Conservation (phyloP, 1,139 yeast species). For the Suhomyces ambrosiae region DNA sequence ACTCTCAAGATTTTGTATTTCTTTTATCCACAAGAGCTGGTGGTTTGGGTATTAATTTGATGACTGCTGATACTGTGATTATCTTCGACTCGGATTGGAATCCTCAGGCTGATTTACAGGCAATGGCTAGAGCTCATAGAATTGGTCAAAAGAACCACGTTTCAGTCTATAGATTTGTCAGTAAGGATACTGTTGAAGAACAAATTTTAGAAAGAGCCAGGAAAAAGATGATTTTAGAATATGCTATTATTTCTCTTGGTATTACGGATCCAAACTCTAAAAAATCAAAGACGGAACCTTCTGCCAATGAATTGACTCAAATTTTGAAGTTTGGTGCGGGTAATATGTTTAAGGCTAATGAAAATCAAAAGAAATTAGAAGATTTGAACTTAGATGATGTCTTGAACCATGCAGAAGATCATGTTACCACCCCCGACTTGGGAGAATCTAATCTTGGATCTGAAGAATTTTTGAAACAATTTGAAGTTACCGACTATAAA, state of each 20-base stretch:
- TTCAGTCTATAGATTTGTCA: conserved; percentile 92
- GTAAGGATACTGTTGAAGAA: conserved; percentile 97
- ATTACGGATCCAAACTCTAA: conserved; percentile 70
- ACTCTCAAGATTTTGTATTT: conserved; percentile 88
- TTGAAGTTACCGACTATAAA: conserved; percentile 97
- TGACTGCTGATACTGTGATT: conserved; percentile 98
- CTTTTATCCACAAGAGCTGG: conserved; percentile 96
- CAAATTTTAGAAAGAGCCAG: conserved; percentile 96
- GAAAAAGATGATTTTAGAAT: conserved; percentile 95
- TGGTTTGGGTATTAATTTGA: conserved; percentile 94
- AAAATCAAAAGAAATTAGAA: conserved; percentile 92
- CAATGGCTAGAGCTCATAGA: conserved; percentile 99
- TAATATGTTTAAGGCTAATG: conserved; percentile 91
- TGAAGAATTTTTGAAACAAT: conserved; percentile 94
- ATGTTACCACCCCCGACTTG: conserved; percentile 90
- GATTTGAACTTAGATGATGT: conserved; percentile 95
- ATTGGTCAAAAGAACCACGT: conserved; percentile 98
- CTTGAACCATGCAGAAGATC: conserved; percentile 95
- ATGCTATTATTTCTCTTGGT: conserved; percentile 95
- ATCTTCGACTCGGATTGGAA: conserved; percentile 99
- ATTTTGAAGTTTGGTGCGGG: conserved; percentile 98
- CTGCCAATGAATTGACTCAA: conserved; percentile 83
- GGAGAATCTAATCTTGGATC: conserved; percentile 98
- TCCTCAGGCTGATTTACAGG: conserved; percentile 97
- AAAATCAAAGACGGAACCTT: conserved; percentile 64